phyloP scores from a whole-genome alignment of 176 grass and related monocot species.

The Oryza coarctata region DNA sequence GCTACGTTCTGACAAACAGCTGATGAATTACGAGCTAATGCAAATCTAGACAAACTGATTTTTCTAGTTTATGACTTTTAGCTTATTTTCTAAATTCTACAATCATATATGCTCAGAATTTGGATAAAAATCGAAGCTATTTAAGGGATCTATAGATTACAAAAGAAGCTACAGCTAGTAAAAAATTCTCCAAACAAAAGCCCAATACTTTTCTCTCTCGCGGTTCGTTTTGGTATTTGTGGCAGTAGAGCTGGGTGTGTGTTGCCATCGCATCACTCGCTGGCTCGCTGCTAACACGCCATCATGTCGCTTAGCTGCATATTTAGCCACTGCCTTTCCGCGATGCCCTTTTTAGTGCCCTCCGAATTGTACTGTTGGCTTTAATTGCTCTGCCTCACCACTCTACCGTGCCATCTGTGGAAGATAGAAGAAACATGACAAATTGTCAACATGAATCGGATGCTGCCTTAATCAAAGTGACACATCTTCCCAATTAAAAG shows the following conservation, averaged over 20 bases:
- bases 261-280: background rate
- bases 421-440: background rate
- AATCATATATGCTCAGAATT: no score
- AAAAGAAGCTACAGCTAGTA: no score
- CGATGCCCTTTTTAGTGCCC: background rate
- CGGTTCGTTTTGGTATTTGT: background rate
- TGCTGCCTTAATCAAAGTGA: background rate
- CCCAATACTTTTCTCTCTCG: background rate
- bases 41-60: no score
- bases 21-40: no score
- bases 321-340: constrained; percentile 13
- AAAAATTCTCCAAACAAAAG: no score
- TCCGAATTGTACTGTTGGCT: background rate
- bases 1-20: no score
- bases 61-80: no score
- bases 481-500: background rate
- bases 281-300: background rate
- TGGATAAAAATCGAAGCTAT: no score
- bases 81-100: no score
- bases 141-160: no score
- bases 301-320: background rate
- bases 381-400: background rate
- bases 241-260: background rate
- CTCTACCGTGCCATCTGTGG: background rate
- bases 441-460: background rate